Evolutionary conservation across 78 protist species (phyloP).

Genomic region (Goniomonas avonlea): DNA sequence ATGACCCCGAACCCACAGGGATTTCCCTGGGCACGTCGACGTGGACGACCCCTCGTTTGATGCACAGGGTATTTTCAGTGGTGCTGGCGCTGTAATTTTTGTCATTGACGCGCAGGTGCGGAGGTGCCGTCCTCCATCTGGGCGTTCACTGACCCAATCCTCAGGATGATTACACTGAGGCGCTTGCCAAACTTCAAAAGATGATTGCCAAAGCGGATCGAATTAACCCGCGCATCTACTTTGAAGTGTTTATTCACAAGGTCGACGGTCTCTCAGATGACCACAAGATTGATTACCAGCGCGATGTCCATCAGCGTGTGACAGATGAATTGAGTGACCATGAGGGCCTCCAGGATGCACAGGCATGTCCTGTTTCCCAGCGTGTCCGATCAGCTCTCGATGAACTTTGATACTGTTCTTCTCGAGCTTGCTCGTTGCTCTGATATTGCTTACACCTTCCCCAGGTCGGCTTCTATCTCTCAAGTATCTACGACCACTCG

Average conservation of each 20-base stretch:
- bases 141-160: background rate
- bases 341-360: no score
- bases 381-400: no score
- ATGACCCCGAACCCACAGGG: conserved; percentile 71
- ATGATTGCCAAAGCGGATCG: conserved; percentile 4
- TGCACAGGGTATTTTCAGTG: conserved; percentile 56
- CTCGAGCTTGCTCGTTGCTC: conserved; percentile 7
- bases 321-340: no score
- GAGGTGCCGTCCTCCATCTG: background rate
- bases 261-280: conserved; percentile 37
- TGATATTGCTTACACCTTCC: no score
- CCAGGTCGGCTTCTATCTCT: conserved; percentile 78
- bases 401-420: no score
- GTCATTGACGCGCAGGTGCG: conserved; percentile 90
- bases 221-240: conserved; percentile 64
- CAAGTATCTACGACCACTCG: conserved; percentile 93
- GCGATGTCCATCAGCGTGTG: conserved; percentile 72
- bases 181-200: conserved; percentile 56
- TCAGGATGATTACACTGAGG: conserved; percentile 54
- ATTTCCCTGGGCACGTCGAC: conserved; percentile 60
- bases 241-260: conserved; percentile 93
- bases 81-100: conserved; percentile 87
- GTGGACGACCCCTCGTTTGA: conserved; percentile 42
- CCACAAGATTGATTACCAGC: conserved; percentile 52
- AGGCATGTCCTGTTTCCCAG: no score